Evolutionary conservation across 495 filamentous ascomycete species (phyloP), one percentile per base, ranked within the genome.

Genomic region (Glutinoglossum americanum): DNA sequence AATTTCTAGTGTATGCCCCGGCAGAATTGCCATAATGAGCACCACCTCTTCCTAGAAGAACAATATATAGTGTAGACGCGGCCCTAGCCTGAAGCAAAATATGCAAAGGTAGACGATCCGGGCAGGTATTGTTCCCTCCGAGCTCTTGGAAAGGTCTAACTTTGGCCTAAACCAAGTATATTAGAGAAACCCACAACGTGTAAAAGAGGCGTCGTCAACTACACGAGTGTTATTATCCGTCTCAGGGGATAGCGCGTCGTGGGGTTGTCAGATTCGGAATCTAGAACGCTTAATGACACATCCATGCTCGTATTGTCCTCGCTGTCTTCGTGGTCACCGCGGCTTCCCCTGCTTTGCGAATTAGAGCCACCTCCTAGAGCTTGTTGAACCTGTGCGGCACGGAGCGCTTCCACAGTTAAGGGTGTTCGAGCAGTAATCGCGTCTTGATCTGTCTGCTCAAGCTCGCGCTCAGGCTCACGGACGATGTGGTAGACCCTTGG

Each of bases 231-330:
- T n/a, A n/a, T n/a, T n/a, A n/a, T n/a, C n/a, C 13, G 49, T 51
- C 28, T 25, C 49, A 23, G 57, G 19, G 47, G 25, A 48, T 48
- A 49, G 27, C 57, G 57, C 57, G 57, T 59, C 19, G 45, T 59
- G 48, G 57, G 39, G 49, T 35, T 57, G 25, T 55, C 57, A 45
- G 54, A 28, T 32, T 59, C 57, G 17, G 57, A 54, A 25, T 59
- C 48, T n/a, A 32, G 48, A 41, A 55, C 25, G 15, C 44, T 49
- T 41, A 49, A 17, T 10, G 57, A 30, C 45, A 55, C 17, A 23
- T 13, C 57, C 28, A 54, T 35, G 13, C 27, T 10, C 21, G 57
- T 32, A 25, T 54, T 47, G 26, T 33, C 21, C 25, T 54, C 49
- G 39, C 57, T 53, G 28, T 9, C 57, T 37, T 58, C 56, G 45